Evolutionary conservation across 805 yeast species (phyloP).

Genomic region (Cyberlindnera subsufficiens): DNA sequence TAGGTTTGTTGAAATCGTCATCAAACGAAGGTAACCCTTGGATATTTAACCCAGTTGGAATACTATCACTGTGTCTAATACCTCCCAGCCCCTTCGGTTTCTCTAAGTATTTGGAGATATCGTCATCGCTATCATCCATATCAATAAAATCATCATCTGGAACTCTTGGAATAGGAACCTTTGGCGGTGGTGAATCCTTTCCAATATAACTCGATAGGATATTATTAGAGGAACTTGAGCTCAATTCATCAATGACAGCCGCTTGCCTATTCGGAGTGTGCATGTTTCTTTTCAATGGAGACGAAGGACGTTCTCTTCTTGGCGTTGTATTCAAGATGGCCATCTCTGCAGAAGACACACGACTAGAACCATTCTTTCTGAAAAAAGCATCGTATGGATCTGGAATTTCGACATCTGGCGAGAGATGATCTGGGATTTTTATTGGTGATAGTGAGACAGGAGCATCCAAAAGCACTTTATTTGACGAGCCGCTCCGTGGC

Average conservation of each 20-base stretch:
- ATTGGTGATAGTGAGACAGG: slow-evolving; percentile 16
- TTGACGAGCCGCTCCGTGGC: not conserved
- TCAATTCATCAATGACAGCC: slow-evolving; percentile 17
- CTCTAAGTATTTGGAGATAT: slow-evolving; percentile 8
- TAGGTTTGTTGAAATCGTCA: slow-evolving; percentile 7
- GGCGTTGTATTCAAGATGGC: not conserved
- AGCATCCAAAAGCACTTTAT: slow-evolving; percentile 11
- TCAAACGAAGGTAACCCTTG: slow-evolving; percentile 15
- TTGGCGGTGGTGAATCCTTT: slow-evolving; percentile 20
- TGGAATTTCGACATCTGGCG: not conserved
- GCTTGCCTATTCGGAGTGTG: slow-evolving; percentile 22
- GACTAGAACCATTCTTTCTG: no score
- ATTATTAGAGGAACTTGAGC: slow-evolving; percentile 20
- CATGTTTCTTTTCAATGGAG: slow-evolving; percentile 21
- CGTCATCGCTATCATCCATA: slow-evolving; percentile 14
- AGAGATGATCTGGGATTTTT: slow-evolving; percentile 9
- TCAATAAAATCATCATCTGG: slow-evolving; percentile 13
- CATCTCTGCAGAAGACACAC: not conserved
- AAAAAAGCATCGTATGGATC: not conserved
- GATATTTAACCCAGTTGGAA: slow-evolving; percentile 20
- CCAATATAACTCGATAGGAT: slow-evolving; percentile 19
- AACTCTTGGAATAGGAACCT: slow-evolving; percentile 11
- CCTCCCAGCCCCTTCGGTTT: slow-evolving; percentile 16
- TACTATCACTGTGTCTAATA: slow-evolving; percentile 14
- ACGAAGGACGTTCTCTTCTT: slow-evolving; percentile 1